A percentile compares a stretch with the other conserved stretches of the same genome.
Evolutionary conservation across 441 rosid species (phyloP).

Genomic region (Pelargonium citronellum): DNA sequence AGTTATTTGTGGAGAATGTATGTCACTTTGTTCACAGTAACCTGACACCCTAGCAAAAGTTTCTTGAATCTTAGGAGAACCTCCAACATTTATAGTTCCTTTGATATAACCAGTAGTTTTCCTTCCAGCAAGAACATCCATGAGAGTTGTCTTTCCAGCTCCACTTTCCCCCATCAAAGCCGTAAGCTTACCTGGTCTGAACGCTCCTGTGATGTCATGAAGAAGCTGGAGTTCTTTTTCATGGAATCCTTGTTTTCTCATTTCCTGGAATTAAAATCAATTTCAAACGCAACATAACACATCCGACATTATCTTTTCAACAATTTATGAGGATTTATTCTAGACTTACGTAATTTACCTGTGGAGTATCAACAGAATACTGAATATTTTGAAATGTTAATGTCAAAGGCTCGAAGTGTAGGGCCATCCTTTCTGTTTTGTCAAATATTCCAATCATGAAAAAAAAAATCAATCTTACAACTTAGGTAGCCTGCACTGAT

Average conservation of each 20-base stretch:
- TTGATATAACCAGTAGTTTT: conserved; percentile 52
- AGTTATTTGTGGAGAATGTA: conserved; percentile 61
- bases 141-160: conserved; percentile 66
- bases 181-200: conserved; percentile 57
- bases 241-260: conserved; percentile 37
- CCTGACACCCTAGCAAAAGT: conserved; percentile 61
- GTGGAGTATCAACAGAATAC: conserved; percentile 53
- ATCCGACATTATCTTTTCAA: no score
- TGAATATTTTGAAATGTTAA: conserved; percentile 52
- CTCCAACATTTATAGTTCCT: conserved; percentile 54
- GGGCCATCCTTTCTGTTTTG: conserved; percentile 39
- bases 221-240: conserved; percentile 47
- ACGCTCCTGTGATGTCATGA: conserved; percentile 42
- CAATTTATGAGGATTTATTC: no score
- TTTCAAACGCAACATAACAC: no score
- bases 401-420: conserved; percentile 61
- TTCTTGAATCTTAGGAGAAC: conserved; percentile 50
- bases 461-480: not conserved
- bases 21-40: conserved; percentile 61
- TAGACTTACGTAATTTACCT: conserved; percentile 31
- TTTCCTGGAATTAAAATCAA: conserved; percentile 30
- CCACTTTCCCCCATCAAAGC: conserved; percentile 77
- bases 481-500: no score
- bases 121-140: conserved; percentile 68
- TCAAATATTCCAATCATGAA: no score